Evolutionary conservation across 2,329 filamentous ascomycete species (phyloP), one percentile per base, ranked within the genome.

Genomic region (Colletotrichum plurivorum): DNA sequence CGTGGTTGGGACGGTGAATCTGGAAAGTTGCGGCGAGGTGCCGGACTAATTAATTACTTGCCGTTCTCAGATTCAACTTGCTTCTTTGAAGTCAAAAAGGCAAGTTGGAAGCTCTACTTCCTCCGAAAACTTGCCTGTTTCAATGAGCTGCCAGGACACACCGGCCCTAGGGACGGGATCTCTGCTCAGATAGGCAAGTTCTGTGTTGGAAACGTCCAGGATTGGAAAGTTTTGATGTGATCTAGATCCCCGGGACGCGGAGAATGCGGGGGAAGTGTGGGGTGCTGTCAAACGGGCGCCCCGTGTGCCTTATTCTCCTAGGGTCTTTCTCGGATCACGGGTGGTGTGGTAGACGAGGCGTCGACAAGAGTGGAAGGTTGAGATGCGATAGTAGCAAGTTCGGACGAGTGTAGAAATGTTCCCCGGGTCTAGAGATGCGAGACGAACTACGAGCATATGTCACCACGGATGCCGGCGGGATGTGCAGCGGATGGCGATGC

Each of bases 241-340:
- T 25, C 18, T 46, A 20, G 22, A 45, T 46, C 55, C 5, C 0
- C 0, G 36, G 16, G 22, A 25, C 55, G 39, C 41, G 55, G 55
- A 36, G 41, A 57, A 39, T 56, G 54, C 39, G 54, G 54, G 54
- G 41, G 20, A 36, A 15, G 43, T 46, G 55, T 43, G 55, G 55
- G 55, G 55, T 20, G 3, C 10, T 18, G 20, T 57, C 55, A 27
- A 20, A 18, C 39, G 55, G 25, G n/a, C 41, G 27, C 0, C 31
- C 31, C 31, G 31, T 36, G 31, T 8, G n/a, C 39, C 41, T 16
- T 16, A 27, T 27, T 25, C 46, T 48, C 31, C 41, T 36, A n/a
- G 41, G 16, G 7, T n/a, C 22, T 20, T 18, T 18, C 20, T 18
- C 5, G 0, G 27, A 36, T 20, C 20, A 36, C 41, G n/a, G 39